phyloP scores from a whole-genome alignment of 305 asterid species.

The Fraxinus angustifolia region DNA sequence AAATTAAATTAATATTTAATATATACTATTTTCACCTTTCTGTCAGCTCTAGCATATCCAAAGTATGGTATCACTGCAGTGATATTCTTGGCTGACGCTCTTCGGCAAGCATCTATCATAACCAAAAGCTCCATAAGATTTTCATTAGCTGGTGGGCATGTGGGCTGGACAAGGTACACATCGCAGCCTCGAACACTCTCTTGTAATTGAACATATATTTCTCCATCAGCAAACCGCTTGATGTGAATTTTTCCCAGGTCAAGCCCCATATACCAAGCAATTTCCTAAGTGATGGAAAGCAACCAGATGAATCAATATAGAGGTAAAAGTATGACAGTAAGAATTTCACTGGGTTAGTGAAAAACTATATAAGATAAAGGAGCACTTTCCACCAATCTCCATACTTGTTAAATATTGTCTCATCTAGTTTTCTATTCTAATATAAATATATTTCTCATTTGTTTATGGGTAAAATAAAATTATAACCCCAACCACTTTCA shows the following conservation, averaged over 20 bases:
- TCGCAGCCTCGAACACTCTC: constrained; percentile 95
- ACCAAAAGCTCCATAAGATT: constrained; percentile 88
- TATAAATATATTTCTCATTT: neutral
- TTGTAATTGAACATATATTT: constrained; percentile 84
- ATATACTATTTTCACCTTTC: constrained; percentile 51
- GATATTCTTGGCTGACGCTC: constrained; percentile 84
- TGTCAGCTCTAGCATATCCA: constrained; percentile 93
- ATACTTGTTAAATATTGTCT: neutral
- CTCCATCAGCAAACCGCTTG: constrained; percentile 90
- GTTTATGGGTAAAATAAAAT: neutral
- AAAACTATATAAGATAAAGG: neutral
- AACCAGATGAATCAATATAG: constrained; percentile 1
- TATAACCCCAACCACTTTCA: neutral
- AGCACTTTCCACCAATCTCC: neutral
- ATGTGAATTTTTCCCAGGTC: constrained; percentile 56
- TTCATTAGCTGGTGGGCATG: constrained; percentile 88
- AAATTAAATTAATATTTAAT: neutral
- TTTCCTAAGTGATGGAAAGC: constrained; percentile 48
- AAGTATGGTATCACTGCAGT: constrained; percentile 90
- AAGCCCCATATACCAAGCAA: constrained; percentile 89
- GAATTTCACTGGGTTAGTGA: neutral
- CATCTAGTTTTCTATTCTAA: neutral
- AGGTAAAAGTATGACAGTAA: constrained; percentile 9
- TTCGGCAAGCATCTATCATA: constrained; percentile 90
- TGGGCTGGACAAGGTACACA: constrained; percentile 75